Conservation (phyloP, 208 protist species). For the Leishmania turanica region DNA sequence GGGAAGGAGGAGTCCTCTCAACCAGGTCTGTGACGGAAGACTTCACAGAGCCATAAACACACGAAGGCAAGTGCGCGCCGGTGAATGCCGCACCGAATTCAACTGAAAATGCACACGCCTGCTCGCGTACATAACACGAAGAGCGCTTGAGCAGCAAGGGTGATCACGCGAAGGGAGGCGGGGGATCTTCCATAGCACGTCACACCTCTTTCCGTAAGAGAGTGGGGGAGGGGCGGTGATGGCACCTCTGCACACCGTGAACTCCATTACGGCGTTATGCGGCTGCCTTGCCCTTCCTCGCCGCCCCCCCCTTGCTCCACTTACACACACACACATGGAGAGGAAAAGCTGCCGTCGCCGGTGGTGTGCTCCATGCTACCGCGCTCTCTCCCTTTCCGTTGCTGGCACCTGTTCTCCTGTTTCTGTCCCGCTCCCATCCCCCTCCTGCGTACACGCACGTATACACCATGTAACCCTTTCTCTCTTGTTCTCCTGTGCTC, state of each 20-base stretch:
- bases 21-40: background rate
- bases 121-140: background rate
- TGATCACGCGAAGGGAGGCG: background rate
- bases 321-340: background rate
- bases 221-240: background rate
- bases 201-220: background rate
- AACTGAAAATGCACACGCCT: background rate
- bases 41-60: background rate
- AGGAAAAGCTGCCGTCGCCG: background rate
- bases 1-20: background rate
- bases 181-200: background rate
- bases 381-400: conserved; percentile 1
- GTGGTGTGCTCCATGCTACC: background rate
- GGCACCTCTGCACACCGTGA: background rate
- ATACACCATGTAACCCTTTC: too few relatives aligned
- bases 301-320: too few relatives aligned
- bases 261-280: background rate
- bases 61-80: background rate
- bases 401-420: background rate
- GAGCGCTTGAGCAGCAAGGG: background rate
- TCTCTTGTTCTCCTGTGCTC: background rate
- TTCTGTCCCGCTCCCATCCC: conserved; percentile 1
- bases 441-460: background rate
- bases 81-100: background rate
- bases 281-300: background rate